Evolutionary conservation across 345 rosid genomes (phyloP).

Genomic region (Hypericum androsaemum): DNA sequence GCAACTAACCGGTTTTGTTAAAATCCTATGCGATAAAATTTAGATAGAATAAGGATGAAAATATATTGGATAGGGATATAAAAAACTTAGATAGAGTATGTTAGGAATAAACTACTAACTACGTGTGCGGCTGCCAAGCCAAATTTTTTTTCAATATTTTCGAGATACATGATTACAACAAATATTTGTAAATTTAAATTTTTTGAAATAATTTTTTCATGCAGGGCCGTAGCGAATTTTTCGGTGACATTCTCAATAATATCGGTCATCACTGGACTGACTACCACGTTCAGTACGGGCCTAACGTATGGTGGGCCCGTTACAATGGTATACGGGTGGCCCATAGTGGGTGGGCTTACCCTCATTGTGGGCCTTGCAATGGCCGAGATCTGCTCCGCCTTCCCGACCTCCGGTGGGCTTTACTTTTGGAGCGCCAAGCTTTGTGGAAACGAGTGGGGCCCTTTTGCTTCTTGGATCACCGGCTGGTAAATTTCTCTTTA

Average conservation of each 20-base stretch:
- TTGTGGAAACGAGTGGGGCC: slow-evolving; percentile 41
- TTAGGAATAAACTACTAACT: no score
- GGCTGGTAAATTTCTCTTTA: slow-evolving; percentile 38
- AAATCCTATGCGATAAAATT: no score
- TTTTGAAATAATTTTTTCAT: not conserved
- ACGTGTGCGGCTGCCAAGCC: no score
- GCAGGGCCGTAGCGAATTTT: slow-evolving; percentile 38
- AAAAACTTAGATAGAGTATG: no score
- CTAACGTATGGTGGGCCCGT: slow-evolving; percentile 42
- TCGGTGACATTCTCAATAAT: slow-evolving; percentile 41
- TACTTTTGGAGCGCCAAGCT: slow-evolving; percentile 53
- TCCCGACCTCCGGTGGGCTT: slow-evolving; percentile 50
- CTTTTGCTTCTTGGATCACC: slow-evolving; percentile 50
- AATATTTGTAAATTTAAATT: no score
- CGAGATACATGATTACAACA: no score
- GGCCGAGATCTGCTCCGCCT: slow-evolving; percentile 61
- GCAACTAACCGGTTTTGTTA: no score
- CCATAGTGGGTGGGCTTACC: slow-evolving; percentile 31
- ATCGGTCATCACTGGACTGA: slow-evolving; percentile 40
- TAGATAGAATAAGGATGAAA: no score
- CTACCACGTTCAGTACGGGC: slow-evolving; percentile 37
- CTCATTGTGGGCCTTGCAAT: slow-evolving; percentile 32
- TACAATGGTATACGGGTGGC: slow-evolving; percentile 53
- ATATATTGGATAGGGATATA: no score
- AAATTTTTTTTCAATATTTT: no score